Percentiles rank a stretch among this genome's conserved stretches.
Conservation (phyloP, 352 stramenopile genomes). For the Phytophthora tentaculata region DNA sequence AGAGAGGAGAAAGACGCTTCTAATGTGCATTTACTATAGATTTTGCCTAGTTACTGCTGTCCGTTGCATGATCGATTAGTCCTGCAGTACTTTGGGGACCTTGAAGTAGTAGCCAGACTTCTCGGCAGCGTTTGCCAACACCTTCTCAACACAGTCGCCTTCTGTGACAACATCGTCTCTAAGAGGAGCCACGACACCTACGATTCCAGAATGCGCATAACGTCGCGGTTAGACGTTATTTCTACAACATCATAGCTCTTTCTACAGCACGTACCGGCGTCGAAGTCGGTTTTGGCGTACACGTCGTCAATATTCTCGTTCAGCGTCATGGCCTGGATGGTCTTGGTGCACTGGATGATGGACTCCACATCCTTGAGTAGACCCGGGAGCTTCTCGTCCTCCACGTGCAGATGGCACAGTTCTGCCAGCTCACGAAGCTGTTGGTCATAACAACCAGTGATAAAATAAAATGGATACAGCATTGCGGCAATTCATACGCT, state of each 20-base stretch:
- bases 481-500: too few relatives aligned
- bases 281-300: slow-evolving; percentile 70
- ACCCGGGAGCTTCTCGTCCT: slow-evolving; percentile 67
- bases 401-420: slow-evolving; percentile 83
- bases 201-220: not conserved
- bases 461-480: not conserved
- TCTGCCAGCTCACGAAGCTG: slow-evolving; percentile 82
- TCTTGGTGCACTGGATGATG: slow-evolving; percentile 90
- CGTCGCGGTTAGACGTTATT: not conserved
- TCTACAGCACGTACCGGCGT: slow-evolving; percentile 38
- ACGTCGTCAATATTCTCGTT: slow-evolving; percentile 85
- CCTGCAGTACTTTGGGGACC: slow-evolving; percentile 86
- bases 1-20: slow-evolving; percentile 2
- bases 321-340: slow-evolving; percentile 83
- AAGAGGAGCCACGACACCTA: slow-evolving; percentile 53
- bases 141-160: slow-evolving; percentile 71
- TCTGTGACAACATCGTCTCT: slow-evolving; percentile 80
- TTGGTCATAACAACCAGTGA: not conserved
- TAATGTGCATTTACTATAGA: slow-evolving; percentile 38
- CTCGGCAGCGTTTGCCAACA: slow-evolving; percentile 80
- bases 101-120: slow-evolving; percentile 87
- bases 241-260: not conserved
- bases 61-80: slow-evolving; percentile 41
- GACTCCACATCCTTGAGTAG: slow-evolving; percentile 85
- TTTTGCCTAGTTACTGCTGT: slow-evolving; percentile 26